Base-by-base conservation (phyloP, 2,329 filamentous ascomycete genomes). In the Fusarium compactum region DNA sequence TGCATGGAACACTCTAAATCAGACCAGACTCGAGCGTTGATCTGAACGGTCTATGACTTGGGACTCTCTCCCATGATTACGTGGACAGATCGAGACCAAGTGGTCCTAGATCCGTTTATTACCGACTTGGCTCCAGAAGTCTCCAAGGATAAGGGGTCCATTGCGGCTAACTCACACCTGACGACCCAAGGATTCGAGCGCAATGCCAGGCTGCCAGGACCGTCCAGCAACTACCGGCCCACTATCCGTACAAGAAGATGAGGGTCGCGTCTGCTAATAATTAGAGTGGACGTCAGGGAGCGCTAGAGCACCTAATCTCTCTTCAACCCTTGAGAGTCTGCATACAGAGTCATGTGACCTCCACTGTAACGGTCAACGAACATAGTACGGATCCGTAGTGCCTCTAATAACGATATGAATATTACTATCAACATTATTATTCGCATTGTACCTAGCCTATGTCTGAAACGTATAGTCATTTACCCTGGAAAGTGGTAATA, bases 331-430 rank as follows among this genome's bases (percentile, higher is more conserved):
- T 30, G 55, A 55, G 45, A 34, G 18, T 60, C 47, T 44, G 41
- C 63, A 61, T 55, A 20, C 8, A 45, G 12, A 38, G 47, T 69
- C 68, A 71, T 65, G 68, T 71, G 68, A 71, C 52, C 50, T 34
- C 3, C 10, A 8, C 12, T 29, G 22, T 15, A 43, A 43, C 14
- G 34, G n/a, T 47, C 45, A 18, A 53, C 32, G 25, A n/a, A 34
- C 34, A 38, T 38, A 38, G 34, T 38, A 38, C 18, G 18, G 34
- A n/a, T 38, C n/a, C 34, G 34, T 38, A 38, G 34, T 38, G 34
- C 34, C 34, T n/a, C 9, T 38, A 38, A 38, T 38, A 38, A 12
- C 34, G 18, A 12, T 38, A 38, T 38, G 34, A 11, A 38, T 38
- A 38, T 38, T 38, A n/a, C 34, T 38, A 38, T 18, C 34, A 24